Evolutionary conservation across 352 stramenopile genomes (phyloP).

Genomic region (Thalassiosira livingstoniorum): DNA sequence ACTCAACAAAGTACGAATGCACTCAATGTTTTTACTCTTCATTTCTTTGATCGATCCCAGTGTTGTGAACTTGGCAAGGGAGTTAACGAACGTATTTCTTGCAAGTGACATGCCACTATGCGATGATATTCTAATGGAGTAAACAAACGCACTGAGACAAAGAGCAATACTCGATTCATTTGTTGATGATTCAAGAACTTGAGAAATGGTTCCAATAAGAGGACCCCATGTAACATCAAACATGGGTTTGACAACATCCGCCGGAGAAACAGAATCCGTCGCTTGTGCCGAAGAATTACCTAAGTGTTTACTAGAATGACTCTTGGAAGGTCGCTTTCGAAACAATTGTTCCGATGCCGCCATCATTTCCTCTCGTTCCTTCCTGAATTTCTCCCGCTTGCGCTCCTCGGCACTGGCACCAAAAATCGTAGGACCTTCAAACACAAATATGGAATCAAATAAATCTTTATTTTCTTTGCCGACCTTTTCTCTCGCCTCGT

Average conservation of each 20-base stretch:
- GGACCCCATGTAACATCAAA: slow-evolving; percentile 99
- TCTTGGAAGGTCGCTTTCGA: slow-evolving; percentile 63
- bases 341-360: slow-evolving; percentile 82
- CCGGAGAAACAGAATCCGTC: slow-evolving; percentile 73
- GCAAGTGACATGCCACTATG: slow-evolving; percentile 92
- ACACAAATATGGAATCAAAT: slow-evolving; percentile 79
- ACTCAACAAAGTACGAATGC: slow-evolving; percentile 95
- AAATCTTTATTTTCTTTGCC: slow-evolving; percentile 55
- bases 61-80: slow-evolving; percentile 95
- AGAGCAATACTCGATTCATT: slow-evolving; percentile 92
- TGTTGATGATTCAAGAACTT: slow-evolving; percentile 95
- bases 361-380: slow-evolving; percentile 89
- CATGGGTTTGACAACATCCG: slow-evolving; percentile 92
- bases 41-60: slow-evolving; percentile 94
- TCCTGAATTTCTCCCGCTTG: slow-evolving; percentile 87
- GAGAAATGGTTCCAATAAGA: slow-evolving; percentile 94
- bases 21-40: slow-evolving; percentile 97
- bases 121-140: slow-evolving; percentile 92
- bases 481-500: slow-evolving; percentile 86
- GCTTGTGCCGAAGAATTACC: slow-evolving; percentile 26
- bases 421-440: slow-evolving; percentile 74
- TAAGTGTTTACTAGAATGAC: slow-evolving; percentile 32
- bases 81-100: slow-evolving; percentile 95
- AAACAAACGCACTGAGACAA: slow-evolving; percentile 94
- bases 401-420: slow-evolving; percentile 71